Evolutionary conservation across 371 early-diverging fungal species (phyloP).

Genomic region (Dinochytrium kinnereticum): DNA sequence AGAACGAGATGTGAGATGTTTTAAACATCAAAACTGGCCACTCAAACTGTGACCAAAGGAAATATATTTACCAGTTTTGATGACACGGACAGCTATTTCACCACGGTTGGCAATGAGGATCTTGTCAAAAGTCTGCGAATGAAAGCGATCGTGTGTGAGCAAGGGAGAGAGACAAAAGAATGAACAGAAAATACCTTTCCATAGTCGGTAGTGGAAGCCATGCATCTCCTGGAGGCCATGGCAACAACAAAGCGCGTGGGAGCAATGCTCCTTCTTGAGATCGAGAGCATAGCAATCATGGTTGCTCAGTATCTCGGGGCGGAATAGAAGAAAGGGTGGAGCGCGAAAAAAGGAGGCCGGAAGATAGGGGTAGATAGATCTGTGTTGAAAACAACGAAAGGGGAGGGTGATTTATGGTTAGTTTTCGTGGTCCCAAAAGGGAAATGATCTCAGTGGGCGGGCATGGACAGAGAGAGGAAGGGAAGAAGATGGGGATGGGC

Average conservation of each 20-base stretch:
- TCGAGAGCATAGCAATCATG: background rate
- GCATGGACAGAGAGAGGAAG: background rate
- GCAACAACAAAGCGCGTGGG: background rate
- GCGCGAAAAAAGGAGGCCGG: background rate
- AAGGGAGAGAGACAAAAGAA: background rate
- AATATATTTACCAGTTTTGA: slow-evolving; percentile 66
- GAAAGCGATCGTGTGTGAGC: background rate
- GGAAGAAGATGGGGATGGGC: background rate
- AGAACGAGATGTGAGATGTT: background rate
- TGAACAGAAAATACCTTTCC: slow-evolving; percentile 36
- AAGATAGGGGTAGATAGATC: background rate
- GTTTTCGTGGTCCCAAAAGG: too few species aligned
- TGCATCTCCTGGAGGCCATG: background rate
- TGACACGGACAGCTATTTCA: slow-evolving; percentile 95
- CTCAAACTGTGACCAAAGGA: background rate
- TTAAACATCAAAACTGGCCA: background rate
- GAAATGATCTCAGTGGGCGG: background rate
- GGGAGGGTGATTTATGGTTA: too few species aligned
- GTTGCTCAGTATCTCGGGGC: background rate
- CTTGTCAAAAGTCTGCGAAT: slow-evolving; percentile 74
- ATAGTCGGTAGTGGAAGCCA: slow-evolving; percentile 31
- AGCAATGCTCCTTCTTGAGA: background rate
- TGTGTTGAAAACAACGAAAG: too few species aligned
- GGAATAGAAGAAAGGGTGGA: background rate
- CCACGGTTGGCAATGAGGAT: slow-evolving; percentile 97